phyloP scores from a whole-genome alignment of 495 filamentous ascomycete genomes.

The Penicillium paradoxum region DNA sequence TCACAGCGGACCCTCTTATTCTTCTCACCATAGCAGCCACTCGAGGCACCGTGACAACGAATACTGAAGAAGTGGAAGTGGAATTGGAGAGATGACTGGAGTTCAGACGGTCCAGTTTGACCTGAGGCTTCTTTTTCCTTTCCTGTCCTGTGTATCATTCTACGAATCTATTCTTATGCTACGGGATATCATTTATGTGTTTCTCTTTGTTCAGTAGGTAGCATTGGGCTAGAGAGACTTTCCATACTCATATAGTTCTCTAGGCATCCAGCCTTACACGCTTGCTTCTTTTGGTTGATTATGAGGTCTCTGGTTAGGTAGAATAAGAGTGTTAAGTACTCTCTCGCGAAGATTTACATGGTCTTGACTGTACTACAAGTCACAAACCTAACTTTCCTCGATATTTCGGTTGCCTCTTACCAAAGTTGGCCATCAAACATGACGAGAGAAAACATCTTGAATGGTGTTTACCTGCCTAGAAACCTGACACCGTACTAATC shows the following conservation, averaged over 20 bases:
- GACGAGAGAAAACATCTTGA: no score
- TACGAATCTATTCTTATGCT: not conserved
- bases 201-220: not conserved
- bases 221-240: not conserved
- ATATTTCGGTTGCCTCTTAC: no score
- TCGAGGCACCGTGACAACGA: constrained; percentile 2
- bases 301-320: no score
- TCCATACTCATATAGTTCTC: not conserved
- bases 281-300: no score
- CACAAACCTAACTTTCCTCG: no score
- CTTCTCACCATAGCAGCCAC: not conserved
- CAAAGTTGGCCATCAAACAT: no score
- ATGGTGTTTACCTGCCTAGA: no score
- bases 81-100: not conserved
- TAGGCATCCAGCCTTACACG: no score
- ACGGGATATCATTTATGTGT: not conserved
- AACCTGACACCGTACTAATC: no score
- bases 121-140: not conserved
- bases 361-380: no score
- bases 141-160: not conserved
- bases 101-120: not conserved
- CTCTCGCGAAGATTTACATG: no score
- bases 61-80: not conserved
- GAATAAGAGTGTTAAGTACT: no score
- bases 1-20: not conserved